Base-by-base conservation (phyloP, 2,329 filamentous ascomycete species). In the Nothopassalora personata region DNA sequence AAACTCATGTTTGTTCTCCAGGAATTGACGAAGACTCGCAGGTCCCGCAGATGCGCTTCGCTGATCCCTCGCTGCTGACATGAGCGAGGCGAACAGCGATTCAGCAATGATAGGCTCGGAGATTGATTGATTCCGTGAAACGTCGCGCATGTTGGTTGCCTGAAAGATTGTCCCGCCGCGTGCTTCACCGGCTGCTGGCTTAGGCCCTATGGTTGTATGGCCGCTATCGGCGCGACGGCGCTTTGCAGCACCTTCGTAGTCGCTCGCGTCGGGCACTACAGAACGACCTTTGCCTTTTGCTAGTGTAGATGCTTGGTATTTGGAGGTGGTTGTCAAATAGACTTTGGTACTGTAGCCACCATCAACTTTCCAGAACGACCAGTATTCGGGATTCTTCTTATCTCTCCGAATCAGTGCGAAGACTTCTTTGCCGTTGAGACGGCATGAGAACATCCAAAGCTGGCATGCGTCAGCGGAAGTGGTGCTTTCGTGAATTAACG, bases 361-460 rank as follows among this genome's bases (percentile, higher is more conserved):
- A 18, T 60, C 46, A 1, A 58, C 19, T 45, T 43, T 46, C 59
- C 55, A 61, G 52, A 61, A 58, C 7, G 47, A 31, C 52, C 52
- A 61, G 8, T 52, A 15, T 11, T 49, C 36, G 19, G n/a, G 9
- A 5, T 39, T 50, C 23, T 15, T 19, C 13, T 58, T 45, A 5
- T 55, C 45, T 56, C 23, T 28, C 27, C 46, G 54, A 4, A 61
- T 23, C 4, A 47, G 30, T 2, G 59, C 59, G 18, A 58, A 53
- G 19, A 58, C 59, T 10, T 56, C 47, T 30, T 30, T 30, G 3
- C 51, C 59, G 9, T 31, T 28, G 15, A 57, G 45, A 1, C 18
- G 46, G 48, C 59, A 61, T 10, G 36, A 27, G 7, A 54, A 56
- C 1, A 9, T 34, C 59, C 59, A 61, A 10, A 52, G 28, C 59